Percentiles rank a stretch among this genome's conserved stretches.
Conservation (phyloP, 129 eudicot species). For the Logfia minima region DNA sequence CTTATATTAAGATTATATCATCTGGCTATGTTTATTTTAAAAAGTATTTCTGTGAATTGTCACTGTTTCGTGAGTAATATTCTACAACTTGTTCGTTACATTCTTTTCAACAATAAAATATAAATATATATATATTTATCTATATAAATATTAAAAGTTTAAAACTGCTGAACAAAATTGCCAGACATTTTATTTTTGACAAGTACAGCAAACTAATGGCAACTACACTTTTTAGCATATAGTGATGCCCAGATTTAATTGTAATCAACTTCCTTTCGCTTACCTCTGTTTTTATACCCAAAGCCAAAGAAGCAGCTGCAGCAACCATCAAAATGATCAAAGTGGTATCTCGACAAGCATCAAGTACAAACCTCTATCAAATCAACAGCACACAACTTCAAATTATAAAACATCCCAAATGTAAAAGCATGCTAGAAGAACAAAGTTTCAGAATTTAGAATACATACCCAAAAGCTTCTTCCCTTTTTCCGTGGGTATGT, state of each 20-base stretch:
- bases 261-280: constrained; percentile 24
- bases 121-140: background rate
- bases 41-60: background rate
- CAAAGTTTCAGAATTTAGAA: background rate
- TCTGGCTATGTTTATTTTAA: background rate
- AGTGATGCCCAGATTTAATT: constrained; percentile 9
- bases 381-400: constrained; percentile 7
- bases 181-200: background rate
- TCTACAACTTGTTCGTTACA: background rate
- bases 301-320: constrained; percentile 93
- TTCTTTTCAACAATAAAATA: background rate
- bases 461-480: constrained; percentile 79
- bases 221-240: background rate
- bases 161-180: background rate
- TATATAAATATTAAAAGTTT: background rate
- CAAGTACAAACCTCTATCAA: constrained; percentile 72
- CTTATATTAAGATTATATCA: background rate
- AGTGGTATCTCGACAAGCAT: constrained; percentile 89
- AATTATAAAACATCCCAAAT: constrained; percentile 10
- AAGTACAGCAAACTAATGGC: background rate
- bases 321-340: constrained; percentile 95
- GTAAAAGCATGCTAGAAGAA: background rate
- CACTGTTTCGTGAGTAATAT: background rate
- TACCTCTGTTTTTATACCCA: constrained; percentile 95
- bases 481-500: constrained; percentile 91